Conservation (phyloP, 2,329 filamentous ascomycete species). For the Penicillium psychrosexuale region DNA sequence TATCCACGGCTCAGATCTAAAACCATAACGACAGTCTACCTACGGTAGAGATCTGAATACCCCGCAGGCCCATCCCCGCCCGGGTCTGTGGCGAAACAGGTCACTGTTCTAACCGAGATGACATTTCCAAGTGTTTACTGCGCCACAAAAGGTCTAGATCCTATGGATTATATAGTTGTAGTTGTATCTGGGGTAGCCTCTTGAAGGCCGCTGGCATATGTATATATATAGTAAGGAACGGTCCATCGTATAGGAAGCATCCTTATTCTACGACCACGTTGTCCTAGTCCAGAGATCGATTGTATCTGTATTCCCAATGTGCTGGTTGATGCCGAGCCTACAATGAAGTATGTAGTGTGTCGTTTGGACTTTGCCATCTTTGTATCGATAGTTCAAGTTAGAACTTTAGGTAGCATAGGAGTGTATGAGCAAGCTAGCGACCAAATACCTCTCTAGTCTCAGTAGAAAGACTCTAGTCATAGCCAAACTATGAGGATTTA, state of each 20-base stretch:
- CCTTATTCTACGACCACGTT: not conserved
- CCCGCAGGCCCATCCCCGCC: conserved; percentile 35
- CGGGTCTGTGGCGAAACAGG: conserved; percentile 28
- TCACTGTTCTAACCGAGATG: not conserved
- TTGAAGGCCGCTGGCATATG: too few species aligned
- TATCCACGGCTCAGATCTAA: conserved; percentile 36
- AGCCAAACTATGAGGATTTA: too few species aligned
- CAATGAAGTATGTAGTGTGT: too few species aligned
- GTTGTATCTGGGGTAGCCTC: conserved; percentile 37
- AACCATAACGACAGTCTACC: conserved; percentile 51
- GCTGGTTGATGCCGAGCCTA: too few species aligned
- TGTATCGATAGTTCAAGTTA: too few species aligned
- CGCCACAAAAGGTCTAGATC: conserved; percentile 56
- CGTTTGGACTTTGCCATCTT: too few species aligned
- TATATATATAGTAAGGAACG: conserved; percentile 42
- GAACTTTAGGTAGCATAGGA: too few species aligned
- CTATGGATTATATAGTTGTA: conserved; percentile 63
- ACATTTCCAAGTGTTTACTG: conserved; percentile 26
- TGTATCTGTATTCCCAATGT: not conserved
- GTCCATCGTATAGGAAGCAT: conserved; percentile 43
- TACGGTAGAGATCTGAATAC: conserved; percentile 44
- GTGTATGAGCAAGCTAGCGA: too few species aligned
- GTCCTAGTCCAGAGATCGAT: not conserved
- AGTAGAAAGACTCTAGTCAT: too few species aligned
- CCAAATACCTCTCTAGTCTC: too few species aligned